Base-by-base conservation (phyloP, 1,284 basidiomycete species). In the Ceratobasidium sp. region DNA sequence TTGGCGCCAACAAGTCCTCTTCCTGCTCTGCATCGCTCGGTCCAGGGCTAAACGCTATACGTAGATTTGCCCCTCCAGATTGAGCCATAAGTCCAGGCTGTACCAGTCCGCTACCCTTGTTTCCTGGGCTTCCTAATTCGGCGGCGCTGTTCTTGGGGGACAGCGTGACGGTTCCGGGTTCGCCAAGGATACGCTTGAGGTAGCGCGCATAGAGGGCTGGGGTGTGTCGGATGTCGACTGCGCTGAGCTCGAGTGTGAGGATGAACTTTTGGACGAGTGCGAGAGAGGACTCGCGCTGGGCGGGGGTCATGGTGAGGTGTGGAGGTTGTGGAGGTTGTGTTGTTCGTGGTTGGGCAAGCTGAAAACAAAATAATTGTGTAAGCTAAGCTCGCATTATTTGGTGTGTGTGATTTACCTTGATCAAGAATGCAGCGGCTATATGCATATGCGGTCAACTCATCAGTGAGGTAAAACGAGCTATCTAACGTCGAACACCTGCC, bases 401-500 rank as follows among this genome's bases (percentile, higher is more conserved):
- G 9, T n/a, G 9, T 46, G 43, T 11, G n/a, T 11, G 43, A 52
- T 21, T 55, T 55, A 55, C 52, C 26, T 55, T 55, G 52, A 55
- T 55, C 52, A 55, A 55, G 52, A 55, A 55, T 16, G 28, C 28
- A 16, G 52, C 52, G 52, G 52, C 52, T 55, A 55, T 30, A 21
- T 16, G 16, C 52, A 28, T 4, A 16, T 5, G 49, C n/a, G n/a
- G n/a, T n/a, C n/a, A n/a, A n/a, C n/a, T n/a, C n/a, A 23, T 52
- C 43, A 46, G 43, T 46, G 43, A n/a, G n/a, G n/a, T n/a, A n/a
- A n/a, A n/a, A n/a, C n/a, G 16, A 4, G 16, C 5, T 49, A n/a
- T 18, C 47, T 4, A 49, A 49, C 47, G 47, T 9, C 9, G 67
- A 94, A 82, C 93, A 94, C 0, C 91, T 94, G 50, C 91, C 94